Conservation (phyloP, 2,329 filamentous ascomycete genomes). For the Colletotrichum gigasporum region DNA sequence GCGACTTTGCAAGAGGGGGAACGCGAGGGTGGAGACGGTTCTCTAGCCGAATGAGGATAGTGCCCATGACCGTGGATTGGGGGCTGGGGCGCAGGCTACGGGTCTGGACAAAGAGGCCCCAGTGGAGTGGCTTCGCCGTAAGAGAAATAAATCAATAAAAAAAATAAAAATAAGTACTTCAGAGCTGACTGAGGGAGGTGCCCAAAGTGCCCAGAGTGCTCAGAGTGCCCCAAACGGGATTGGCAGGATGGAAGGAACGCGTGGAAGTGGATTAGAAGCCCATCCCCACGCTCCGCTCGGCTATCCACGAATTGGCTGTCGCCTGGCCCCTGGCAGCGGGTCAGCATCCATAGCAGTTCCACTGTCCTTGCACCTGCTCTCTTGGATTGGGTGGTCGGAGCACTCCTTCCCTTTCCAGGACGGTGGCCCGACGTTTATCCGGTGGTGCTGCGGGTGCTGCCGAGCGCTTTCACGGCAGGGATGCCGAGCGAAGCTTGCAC, state of each 20-base stretch:
- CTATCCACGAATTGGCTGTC: slow-evolving; percentile 5
- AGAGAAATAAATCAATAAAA: not conserved
- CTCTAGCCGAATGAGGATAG: slow-evolving; percentile 26
- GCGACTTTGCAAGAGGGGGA: slow-evolving; percentile 14
- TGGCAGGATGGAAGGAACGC: slow-evolving; percentile 12
- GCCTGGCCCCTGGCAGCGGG: not conserved
- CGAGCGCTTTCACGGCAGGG: not conserved
- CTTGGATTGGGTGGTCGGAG: not conserved
- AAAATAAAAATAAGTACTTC: slow-evolving; percentile 2
- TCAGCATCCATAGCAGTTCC: no score
- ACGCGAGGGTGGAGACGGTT: slow-evolving; percentile 16
- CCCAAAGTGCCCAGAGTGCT: no score
- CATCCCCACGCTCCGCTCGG: not conserved
- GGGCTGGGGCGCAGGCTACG: slow-evolving; percentile 18
- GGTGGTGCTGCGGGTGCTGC: slow-evolving; percentile 19
- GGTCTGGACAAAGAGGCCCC: slow-evolving; percentile 14
- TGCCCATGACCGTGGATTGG: slow-evolving; percentile 3
- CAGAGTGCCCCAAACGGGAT: not conserved
- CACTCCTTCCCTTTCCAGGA: not conserved
- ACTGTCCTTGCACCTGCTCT: not conserved
- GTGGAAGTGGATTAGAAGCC: slow-evolving; percentile 16
- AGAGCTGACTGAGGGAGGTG: no score
- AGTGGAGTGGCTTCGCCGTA: not conserved
- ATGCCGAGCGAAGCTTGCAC: not conserved
- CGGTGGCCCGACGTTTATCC: slow-evolving; percentile 18